Percentiles rank a stretch among this genome's conserved stretches.
Evolutionary conservation across 208 protist genomes (phyloP).

Genomic region (Trichomonas tenax): DNA sequence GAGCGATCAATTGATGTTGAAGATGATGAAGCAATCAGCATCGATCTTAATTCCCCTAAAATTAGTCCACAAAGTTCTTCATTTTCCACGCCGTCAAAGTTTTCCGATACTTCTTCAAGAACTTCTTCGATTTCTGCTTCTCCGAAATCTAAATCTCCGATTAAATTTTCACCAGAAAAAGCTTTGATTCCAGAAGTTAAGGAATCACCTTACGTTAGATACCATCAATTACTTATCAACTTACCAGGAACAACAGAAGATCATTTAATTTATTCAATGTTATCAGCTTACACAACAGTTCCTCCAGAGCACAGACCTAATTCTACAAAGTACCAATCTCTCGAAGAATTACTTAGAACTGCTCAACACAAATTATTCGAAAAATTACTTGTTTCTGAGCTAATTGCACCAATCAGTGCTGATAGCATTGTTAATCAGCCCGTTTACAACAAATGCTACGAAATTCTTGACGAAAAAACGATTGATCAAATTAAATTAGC

Average conservation of each 20-base stretch:
- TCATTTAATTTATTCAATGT: not conserved
- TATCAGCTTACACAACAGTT: not conserved
- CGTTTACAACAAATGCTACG: not conserved
- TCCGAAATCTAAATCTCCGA: not conserved
- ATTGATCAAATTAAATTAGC: not conserved
- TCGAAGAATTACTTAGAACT: not conserved
- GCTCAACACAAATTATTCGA: not conserved
- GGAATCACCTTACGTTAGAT: not conserved
- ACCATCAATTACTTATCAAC: not conserved
- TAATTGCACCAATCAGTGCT: not conserved
- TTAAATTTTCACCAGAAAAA: not conserved
- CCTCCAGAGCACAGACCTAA: not conserved
- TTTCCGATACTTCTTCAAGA: not conserved
- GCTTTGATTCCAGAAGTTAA: not conserved
- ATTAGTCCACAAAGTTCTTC: not conserved
- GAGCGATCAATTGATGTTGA: not conserved
- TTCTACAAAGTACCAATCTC: not conserved
- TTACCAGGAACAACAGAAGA: not conserved
- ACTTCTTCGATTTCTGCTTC: not conserved
- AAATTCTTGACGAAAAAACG: not conserved
- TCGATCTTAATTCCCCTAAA: not conserved
- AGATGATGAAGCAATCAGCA: not conserved
- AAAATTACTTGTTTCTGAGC: not conserved
- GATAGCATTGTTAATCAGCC: not conserved
- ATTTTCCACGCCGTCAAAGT: not conserved